Evolutionary conservation across 768 basidiomycete genomes (phyloP).

Genomic region (Strobilomyces dryophilus): DNA sequence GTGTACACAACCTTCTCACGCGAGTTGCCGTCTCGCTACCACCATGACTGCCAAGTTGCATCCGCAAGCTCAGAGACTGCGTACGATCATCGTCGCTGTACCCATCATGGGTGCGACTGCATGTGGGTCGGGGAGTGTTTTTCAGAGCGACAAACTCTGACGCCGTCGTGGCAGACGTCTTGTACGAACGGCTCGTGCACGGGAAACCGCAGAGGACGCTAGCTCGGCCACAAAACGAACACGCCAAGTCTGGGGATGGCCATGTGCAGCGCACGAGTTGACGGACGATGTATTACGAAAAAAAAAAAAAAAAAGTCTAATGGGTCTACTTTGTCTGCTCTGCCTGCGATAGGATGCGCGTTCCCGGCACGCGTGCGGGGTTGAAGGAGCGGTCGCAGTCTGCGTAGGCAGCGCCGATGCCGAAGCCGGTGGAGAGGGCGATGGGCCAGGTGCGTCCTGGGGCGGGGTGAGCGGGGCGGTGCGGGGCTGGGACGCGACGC

Average conservation of each 20-base stretch:
- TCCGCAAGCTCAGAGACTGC: constrained; percentile 42
- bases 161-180: constrained; percentile 42
- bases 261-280: constrained; percentile 11
- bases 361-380: constrained; percentile 82
- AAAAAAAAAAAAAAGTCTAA: neutral
- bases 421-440: constrained; percentile 81
- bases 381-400: constrained; percentile 95
- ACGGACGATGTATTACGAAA: neutral
- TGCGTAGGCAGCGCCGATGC: constrained; percentile 80
- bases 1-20: neutral
- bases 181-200: constrained; percentile 61
- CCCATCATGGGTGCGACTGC: constrained; percentile 65
- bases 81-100: constrained; percentile 55
- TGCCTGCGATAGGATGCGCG: constrained; percentile 54
- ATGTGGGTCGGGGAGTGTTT: constrained; percentile 39
- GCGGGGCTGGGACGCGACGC: constrained; percentile 33
- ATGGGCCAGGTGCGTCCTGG: constrained; percentile 92
- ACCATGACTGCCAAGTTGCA: constrained; percentile 34
- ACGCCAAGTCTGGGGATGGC: constrained; percentile 5
- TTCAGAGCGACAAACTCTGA: constrained; percentile 7
- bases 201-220: constrained; percentile 45
- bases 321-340: constrained; percentile 23
- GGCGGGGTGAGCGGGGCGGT: constrained; percentile 8
- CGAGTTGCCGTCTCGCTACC: neutral
- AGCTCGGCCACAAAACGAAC: constrained; percentile 16